Percentiles rank a stretch among this genome's conserved stretches.
Evolutionary conservation across 2,329 filamentous ascomycete species (phyloP).

Genomic region (Diaporthe ampelina): DNA sequence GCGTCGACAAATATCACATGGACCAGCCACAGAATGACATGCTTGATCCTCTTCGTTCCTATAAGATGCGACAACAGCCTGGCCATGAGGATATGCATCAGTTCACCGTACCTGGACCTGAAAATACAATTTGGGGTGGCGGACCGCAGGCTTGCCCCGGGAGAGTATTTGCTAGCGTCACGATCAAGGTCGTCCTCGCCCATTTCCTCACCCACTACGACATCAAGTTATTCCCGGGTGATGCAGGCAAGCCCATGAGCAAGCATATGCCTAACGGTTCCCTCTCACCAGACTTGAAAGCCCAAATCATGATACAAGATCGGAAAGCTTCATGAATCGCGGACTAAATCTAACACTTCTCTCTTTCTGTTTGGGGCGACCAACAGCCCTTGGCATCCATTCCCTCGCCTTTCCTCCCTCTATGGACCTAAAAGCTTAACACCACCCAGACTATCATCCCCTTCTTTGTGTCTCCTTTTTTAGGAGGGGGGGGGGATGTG

Average conservation of each 20-base stretch:
- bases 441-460: too few relatives aligned
- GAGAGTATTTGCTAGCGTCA: constrained; percentile 50
- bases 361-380: too few relatives aligned
- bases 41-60: neutral
- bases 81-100: constrained; percentile 3
- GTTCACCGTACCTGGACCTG: neutral
- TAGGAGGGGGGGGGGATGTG: too few relatives aligned
- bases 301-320: neutral
- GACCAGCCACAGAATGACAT: neutral
- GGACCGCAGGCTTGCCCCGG: constrained; percentile 52
- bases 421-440: too few relatives aligned
- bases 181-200: constrained; percentile 47
- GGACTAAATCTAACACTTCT: too few relatives aligned
- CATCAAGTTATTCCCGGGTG: neutral
- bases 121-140: constrained; percentile 15
- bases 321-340: neutral
- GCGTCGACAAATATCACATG: constrained; percentile 5
- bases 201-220: constrained; percentile 24
- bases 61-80: neutral
- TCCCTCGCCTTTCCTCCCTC: too few relatives aligned
- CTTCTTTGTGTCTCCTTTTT: too few relatives aligned
- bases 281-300: neutral
- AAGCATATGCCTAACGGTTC: constrained; percentile 6
- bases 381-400: too few relatives aligned
- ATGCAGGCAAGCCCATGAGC: neutral